Evolutionary conservation across 352 stramenopile genomes (phyloP).

Genomic region (Phytophthora chlamydospora): DNA sequence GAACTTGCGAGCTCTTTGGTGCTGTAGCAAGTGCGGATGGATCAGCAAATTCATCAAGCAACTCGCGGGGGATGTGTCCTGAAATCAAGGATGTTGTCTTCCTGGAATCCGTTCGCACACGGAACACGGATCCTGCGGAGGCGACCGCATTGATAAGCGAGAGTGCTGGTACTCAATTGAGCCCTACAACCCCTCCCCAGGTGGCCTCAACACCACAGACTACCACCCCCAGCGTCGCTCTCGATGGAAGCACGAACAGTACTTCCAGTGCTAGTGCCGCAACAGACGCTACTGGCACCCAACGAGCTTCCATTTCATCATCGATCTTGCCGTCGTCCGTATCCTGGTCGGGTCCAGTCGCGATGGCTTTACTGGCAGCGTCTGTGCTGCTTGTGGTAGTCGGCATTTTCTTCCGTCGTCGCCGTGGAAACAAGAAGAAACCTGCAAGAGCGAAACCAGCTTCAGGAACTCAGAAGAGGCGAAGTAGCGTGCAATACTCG

Average conservation of each 20-base stretch:
- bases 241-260: neutral
- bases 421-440: conserved; percentile 15
- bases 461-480: conserved; percentile 13
- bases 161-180: neutral
- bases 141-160: neutral
- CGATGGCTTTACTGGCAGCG: conserved; percentile 25
- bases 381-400: conserved; percentile 25
- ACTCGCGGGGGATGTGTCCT: conserved; percentile 31
- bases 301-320: conserved; percentile 14
- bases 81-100: conserved; percentile 41
- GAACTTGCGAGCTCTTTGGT: conserved; percentile 58
- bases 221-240: neutral
- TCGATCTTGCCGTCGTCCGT: conserved; percentile 26
- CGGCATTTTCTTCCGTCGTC: conserved; percentile 20
- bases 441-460: conserved; percentile 14
- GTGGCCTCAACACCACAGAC: neutral
- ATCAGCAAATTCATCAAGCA: neutral
- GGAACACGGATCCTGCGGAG: neutral
- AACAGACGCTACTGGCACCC: conserved; percentile 7
- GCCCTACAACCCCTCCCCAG: neutral
- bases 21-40: neutral
- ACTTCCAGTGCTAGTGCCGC: conserved; percentile 9
- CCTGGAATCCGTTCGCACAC: conserved; percentile 24
- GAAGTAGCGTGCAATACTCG: conserved; percentile 35
- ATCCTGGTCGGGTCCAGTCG: conserved; percentile 29